These are phyloP conservation scores for Borovskyia barvae DNA, from an alignment of 208 protist genomes.

Conservation along the genomic window DNA sequence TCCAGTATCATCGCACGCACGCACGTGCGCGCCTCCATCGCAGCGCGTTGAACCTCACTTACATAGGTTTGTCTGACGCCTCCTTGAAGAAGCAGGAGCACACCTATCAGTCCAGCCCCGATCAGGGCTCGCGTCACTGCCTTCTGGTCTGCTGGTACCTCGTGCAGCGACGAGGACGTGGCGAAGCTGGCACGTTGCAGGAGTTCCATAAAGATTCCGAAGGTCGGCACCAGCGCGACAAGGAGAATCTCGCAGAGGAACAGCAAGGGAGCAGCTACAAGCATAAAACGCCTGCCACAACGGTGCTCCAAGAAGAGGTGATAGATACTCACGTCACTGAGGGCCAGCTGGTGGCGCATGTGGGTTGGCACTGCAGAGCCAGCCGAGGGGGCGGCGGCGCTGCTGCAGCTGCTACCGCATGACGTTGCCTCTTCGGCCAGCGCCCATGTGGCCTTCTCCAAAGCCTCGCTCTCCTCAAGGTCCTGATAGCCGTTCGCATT, in stretches of 20 bases:
- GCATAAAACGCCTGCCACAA: constrained; percentile 51
- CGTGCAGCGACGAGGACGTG: constrained; percentile 3
- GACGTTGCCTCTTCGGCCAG: constrained; percentile 33
- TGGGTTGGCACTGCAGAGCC: constrained; percentile 38
- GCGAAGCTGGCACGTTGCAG: constrained; percentile 13
- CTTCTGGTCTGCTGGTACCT: constrained; percentile 19
- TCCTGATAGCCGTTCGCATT: constrained; percentile 19
- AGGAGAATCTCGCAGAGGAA: constrained; percentile 42
- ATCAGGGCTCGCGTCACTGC: constrained; percentile 20
- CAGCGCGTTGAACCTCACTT: constrained; percentile 37
- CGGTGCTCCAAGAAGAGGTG: constrained; percentile 61
- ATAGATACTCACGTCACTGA: constrained; percentile 50
- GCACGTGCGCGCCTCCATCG: constrained; percentile 52
- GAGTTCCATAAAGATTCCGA: constrained; percentile 22
- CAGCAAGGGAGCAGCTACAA: constrained; percentile 41
- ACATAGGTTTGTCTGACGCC: constrained; percentile 43
- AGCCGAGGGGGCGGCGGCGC: constrained; percentile 26
- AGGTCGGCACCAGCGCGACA: constrained; percentile 30
- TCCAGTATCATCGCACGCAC: constrained; percentile 56
- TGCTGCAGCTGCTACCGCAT: constrained; percentile 28
- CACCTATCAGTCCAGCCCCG: constrained; percentile 28
- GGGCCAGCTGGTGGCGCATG: constrained; percentile 37
- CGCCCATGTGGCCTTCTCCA: constrained; percentile 29
- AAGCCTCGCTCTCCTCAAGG: constrained; percentile 24
- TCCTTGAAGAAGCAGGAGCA: constrained; percentile 43